phyloP scores from a whole-genome alignment of 495 filamentous ascomycete genomes.

The Aspergillus indologenus region DNA sequence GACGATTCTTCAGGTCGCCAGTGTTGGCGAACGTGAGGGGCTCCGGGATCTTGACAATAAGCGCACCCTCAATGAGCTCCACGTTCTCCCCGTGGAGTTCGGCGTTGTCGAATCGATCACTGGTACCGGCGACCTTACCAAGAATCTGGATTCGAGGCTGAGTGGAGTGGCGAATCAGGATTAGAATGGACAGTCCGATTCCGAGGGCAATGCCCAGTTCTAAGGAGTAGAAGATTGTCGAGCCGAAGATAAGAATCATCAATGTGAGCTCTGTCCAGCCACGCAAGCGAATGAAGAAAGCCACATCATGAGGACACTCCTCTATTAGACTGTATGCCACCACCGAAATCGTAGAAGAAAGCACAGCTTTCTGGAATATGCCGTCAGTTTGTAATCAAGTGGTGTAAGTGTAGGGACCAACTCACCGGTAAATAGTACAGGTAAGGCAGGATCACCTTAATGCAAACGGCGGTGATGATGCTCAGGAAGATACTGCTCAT shows the following conservation, averaged over 20 bases:
- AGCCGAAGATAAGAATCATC: constrained; percentile 83
- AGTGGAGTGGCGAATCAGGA: constrained; percentile 84
- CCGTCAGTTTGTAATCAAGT: not conserved
- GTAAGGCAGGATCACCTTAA: constrained; percentile 80
- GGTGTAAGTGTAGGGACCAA: constrained; percentile 12
- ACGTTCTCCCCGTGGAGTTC: constrained; percentile 72
- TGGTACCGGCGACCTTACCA: constrained; percentile 78
- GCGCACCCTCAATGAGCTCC: constrained; percentile 84
- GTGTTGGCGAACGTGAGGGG: constrained; percentile 97
- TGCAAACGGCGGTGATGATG: constrained; percentile 73
- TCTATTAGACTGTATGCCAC: constrained; percentile 94
- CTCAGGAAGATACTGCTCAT: constrained; percentile 86
- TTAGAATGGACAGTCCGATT: constrained; percentile 81
- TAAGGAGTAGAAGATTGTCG: constrained; percentile 91
- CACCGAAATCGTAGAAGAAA: constrained; percentile 91
- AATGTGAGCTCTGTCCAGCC: constrained; percentile 81
- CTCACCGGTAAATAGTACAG: constrained; percentile 91
- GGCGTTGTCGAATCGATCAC: constrained; percentile 78
- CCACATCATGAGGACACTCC: constrained; percentile 87
- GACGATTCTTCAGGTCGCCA: constrained; percentile 79
- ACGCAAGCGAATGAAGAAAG: constrained; percentile 81
- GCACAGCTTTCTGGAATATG: constrained; percentile 74
- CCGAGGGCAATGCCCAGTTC: constrained; percentile 85
- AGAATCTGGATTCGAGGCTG: constrained; percentile 96
- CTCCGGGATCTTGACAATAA: constrained; percentile 97